Evolutionary conservation across 2,329 filamentous ascomycete genomes (phyloP).

Genomic region (Nemania sp.): DNA sequence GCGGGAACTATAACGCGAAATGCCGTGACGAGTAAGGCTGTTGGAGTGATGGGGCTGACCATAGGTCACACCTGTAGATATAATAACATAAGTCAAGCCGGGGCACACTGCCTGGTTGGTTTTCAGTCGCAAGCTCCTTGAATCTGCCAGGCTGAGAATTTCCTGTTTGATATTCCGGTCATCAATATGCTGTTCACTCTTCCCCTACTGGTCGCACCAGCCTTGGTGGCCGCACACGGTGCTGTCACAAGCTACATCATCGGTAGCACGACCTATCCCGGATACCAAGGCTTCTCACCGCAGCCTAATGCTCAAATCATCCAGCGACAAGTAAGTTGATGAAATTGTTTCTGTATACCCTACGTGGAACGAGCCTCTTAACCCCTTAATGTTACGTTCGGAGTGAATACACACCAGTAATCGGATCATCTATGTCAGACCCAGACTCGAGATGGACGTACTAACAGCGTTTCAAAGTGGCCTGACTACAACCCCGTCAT

Average conservation of each 20-base stretch:
- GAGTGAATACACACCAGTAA: background rate
- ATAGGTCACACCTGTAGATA: constrained; percentile 6
- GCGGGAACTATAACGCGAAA: too few species aligned
- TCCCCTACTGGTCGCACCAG: constrained; percentile 33
- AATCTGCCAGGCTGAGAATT: background rate
- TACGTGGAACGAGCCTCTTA: too few species aligned
- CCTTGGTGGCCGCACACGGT: constrained; percentile 41
- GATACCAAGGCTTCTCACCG: constrained; percentile 55
- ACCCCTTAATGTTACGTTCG: too few species aligned
- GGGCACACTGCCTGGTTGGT: background rate
- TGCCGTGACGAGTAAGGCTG: background rate
- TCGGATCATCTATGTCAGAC: background rate
- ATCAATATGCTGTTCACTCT: constrained; percentile 35
- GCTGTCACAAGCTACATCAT: constrained; percentile 53
- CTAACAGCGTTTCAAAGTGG: constrained; percentile 41
- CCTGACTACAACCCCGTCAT: constrained; percentile 59
- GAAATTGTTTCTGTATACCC: too few species aligned
- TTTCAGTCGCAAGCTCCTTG: background rate
- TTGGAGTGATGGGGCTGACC: background rate
- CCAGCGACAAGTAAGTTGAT: constrained; percentile 50
- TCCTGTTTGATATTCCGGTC: background rate
- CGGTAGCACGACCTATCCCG: constrained; percentile 47
- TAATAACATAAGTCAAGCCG: constrained; percentile 2
- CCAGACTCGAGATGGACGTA: background rate
- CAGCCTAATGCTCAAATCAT: constrained; percentile 53